Evolutionary conservation across 2,329 filamentous ascomycete genomes (phyloP).

Genomic region (Celoporthe dispersa): DNA sequence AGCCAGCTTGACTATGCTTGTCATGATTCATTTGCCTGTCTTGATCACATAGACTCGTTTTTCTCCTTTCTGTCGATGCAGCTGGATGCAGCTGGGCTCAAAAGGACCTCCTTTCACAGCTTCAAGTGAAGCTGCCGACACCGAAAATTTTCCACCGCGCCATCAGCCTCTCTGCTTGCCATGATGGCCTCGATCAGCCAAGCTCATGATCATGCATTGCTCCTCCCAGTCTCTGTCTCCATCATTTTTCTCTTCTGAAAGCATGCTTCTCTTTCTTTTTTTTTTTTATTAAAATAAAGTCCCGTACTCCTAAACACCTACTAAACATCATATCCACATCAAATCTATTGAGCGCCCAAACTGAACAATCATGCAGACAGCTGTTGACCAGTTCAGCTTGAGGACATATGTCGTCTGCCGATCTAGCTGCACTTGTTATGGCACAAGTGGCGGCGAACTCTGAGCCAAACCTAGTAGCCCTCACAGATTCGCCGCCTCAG

Average conservation of each 20-base stretch:
- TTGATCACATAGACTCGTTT: neutral
- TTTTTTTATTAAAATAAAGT: neutral
- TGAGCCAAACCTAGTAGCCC: conserved; percentile 28
- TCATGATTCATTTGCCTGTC: neutral
- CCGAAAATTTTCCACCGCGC: neutral
- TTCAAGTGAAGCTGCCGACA: neutral
- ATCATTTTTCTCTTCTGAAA: neutral
- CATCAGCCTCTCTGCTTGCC: neutral
- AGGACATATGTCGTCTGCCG: conserved; percentile 48
- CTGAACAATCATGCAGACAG: conserved; percentile 41
- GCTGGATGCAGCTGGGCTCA: neutral
- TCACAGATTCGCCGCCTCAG: conserved; percentile 28
- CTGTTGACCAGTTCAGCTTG: neutral
- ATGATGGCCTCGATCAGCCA: neutral
- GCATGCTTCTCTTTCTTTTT: neutral
- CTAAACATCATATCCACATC: neutral
- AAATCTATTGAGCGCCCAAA: neutral
- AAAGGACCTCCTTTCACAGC: neutral
- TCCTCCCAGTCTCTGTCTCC: neutral
- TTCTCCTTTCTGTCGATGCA: neutral
- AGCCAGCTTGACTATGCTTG: neutral
- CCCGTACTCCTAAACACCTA: neutral
- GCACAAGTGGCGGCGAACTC: conserved; percentile 27
- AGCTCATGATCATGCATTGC: neutral
- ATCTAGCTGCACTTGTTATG: conserved; percentile 30